A percentile compares a stretch with the other conserved stretches of the same genome.
Conservation (phyloP, 768 basidiomycete genomes). For the Mycena galopus region DNA sequence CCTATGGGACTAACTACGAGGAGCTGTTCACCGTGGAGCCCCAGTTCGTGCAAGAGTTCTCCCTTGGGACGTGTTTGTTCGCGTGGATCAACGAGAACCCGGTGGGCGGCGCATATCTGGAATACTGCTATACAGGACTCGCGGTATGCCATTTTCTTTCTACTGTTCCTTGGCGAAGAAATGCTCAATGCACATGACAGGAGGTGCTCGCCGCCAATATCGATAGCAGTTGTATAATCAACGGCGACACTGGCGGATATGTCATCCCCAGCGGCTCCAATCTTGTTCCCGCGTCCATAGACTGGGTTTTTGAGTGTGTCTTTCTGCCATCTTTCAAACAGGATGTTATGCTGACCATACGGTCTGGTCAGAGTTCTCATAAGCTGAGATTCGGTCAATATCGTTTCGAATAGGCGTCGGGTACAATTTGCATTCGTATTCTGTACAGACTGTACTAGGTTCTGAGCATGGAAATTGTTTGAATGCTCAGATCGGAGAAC, state of each 20-base stretch:
- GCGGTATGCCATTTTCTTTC: neutral
- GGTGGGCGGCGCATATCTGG: constrained; percentile 8
- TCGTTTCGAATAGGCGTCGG: no score
- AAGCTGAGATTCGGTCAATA: no score
- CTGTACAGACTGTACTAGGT: no score
- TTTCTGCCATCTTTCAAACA: no score
- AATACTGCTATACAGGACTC: neutral
- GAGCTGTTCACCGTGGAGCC: constrained; percentile 11
- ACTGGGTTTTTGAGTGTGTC: constrained; percentile 24
- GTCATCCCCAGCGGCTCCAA: neutral
- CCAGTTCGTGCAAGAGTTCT: constrained; percentile 24
- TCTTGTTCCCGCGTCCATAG: neutral
- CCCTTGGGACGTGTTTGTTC: constrained; percentile 24
- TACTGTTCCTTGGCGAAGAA: neutral
- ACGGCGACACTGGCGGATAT: constrained; percentile 9
- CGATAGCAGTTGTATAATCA: neutral
- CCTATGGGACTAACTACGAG: neutral
- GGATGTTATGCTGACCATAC: no score
- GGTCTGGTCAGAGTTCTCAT: no score
- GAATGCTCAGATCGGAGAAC: no score
- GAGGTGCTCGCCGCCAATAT: neutral
- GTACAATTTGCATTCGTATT: no score
- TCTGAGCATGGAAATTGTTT: no score
- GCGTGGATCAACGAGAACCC: constrained; percentile 30
- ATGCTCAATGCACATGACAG: neutral